Conservation (phyloP, 495 filamentous ascomycete species). For the Staphylotrichum tortipilum region DNA sequence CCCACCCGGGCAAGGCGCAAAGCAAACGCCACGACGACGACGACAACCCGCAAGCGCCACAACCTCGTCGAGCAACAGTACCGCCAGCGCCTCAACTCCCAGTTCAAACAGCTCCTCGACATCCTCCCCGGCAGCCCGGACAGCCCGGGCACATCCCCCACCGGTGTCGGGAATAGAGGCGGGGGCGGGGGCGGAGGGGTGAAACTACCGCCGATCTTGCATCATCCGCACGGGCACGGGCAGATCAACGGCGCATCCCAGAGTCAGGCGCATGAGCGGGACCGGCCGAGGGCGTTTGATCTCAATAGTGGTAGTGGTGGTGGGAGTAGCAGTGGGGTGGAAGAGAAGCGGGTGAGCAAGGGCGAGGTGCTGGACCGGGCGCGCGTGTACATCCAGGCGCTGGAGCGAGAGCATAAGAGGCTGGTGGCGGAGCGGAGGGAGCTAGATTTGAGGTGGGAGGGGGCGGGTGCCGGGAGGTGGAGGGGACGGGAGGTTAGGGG, state of each 20-base stretch:
- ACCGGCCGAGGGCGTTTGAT: too few species aligned
- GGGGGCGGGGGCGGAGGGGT: too few species aligned
- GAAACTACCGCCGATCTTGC: too few species aligned
- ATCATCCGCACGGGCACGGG: too few species aligned
- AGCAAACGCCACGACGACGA: too few species aligned
- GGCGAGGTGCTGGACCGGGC: constrained; percentile 27
- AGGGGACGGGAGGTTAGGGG: background rate
- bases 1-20: too few species aligned
- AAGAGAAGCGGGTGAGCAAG: constrained; percentile 22
- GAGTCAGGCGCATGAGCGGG: too few species aligned
- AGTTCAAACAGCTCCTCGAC: constrained; percentile 17
- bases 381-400: constrained; percentile 15
- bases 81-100: constrained; percentile 19
- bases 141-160: background rate
- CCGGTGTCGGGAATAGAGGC: too few species aligned
- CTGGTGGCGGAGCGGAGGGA: constrained; percentile 11
- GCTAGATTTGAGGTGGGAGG: constrained; percentile 7
- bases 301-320: too few species aligned
- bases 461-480: background rate
- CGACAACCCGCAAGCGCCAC: constrained; percentile 10
- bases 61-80: constrained; percentile 25
- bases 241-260: too few species aligned
- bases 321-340: too few species aligned
- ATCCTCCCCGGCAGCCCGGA: constrained; percentile 4
- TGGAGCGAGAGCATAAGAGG: constrained; percentile 12